Evolutionary conservation across 2,329 filamentous ascomycete genomes (phyloP).

Genomic region (Tolypocladium ophioglossoides): DNA sequence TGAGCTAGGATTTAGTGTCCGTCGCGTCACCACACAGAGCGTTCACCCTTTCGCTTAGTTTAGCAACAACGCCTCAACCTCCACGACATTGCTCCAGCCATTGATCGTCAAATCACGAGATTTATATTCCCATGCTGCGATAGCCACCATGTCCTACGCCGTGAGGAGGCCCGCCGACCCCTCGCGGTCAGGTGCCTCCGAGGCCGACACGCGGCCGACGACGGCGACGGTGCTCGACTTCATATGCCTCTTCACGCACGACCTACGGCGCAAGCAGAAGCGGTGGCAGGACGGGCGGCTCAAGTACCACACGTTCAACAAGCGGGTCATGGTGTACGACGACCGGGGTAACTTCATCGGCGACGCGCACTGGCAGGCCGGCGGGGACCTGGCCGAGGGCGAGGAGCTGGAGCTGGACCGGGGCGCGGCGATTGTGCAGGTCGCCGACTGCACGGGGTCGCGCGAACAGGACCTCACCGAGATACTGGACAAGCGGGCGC

Average conservation of each 20-base stretch:
- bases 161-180: constrained; percentile 3
- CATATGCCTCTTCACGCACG: constrained; percentile 77
- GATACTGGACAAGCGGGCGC: constrained; percentile 58
- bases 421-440: constrained; percentile 67
- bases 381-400: constrained; percentile 61
- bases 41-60: neutral
- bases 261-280: constrained; percentile 78
- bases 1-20: neutral
- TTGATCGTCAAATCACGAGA: neutral
- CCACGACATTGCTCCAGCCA: neutral
- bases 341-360: constrained; percentile 70
- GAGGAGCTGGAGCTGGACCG: constrained; percentile 74
- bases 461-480: constrained; percentile 70
- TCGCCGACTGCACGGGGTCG: constrained; percentile 62
- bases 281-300: constrained; percentile 88
- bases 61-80: neutral
- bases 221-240: constrained; percentile 73
- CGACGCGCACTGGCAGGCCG: constrained; percentile 70
- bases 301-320: constrained; percentile 85
- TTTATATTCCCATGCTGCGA: neutral
- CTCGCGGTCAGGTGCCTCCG: neutral
- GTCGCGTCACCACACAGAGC: neutral
- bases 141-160: constrained; percentile 11
- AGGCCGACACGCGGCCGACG: constrained; percentile 5
- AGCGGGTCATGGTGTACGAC: constrained; percentile 83